These are phyloP conservation scores for Protomyces lactucae-debilis DNA, from an alignment of 1,139 yeast genomes.

Conservation along the genomic window DNA sequence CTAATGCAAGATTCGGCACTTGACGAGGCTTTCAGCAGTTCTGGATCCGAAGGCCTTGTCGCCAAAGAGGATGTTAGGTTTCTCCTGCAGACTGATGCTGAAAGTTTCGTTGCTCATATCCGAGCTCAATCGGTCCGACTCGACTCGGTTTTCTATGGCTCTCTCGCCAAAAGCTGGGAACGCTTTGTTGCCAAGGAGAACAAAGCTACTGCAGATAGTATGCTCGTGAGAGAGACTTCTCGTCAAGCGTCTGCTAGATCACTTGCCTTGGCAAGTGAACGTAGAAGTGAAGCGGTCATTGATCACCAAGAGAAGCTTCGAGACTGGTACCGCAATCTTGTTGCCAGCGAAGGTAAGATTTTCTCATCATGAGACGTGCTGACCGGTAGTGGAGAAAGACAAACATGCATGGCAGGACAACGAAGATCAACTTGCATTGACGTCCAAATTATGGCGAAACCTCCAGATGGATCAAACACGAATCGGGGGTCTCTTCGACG, in stretches of 20 bases:
- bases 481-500: constrained; percentile 38
- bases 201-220: constrained; percentile 24
- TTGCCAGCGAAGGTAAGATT: constrained; percentile 1
- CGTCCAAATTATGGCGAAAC: constrained; percentile 47
- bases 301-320: background rate
- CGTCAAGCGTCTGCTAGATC: constrained; percentile 26
- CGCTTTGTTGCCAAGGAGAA: constrained; percentile 29
- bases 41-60: constrained; percentile 25
- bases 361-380: background rate
- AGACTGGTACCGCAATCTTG: background rate
- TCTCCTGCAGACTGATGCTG: constrained; percentile 30
- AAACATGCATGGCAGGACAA: constrained; percentile 58
- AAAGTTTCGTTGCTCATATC: constrained; percentile 30
- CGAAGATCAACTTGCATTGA: constrained; percentile 55
- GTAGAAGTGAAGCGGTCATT: background rate
- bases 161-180: constrained; percentile 32
- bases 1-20: constrained; percentile 29
- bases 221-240: constrained; percentile 15
- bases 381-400: constrained; percentile 41
- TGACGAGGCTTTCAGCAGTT: constrained; percentile 30
- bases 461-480: constrained; percentile 47
- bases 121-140: constrained; percentile 26
- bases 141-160: constrained; percentile 31
- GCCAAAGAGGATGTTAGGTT: background rate
- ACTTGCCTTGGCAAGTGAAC: background rate